Conservation (phyloP, 495 filamentous ascomycete genomes). For the Durotheca rogersii region DNA sequence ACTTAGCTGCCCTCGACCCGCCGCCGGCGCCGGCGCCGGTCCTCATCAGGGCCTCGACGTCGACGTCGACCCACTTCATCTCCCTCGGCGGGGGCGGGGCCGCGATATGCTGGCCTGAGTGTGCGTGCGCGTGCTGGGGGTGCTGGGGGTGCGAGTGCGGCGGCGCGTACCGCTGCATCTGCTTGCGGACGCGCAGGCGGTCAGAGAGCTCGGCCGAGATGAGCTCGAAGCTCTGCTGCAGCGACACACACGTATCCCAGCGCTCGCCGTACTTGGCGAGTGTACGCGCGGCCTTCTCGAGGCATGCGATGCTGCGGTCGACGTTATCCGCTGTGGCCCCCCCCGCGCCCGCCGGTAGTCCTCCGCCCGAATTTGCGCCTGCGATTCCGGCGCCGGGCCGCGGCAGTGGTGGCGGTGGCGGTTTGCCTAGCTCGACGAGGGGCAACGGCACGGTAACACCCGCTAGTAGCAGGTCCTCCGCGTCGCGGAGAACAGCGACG, state of each 20-base stretch:
- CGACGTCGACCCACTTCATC: constrained; percentile 43
- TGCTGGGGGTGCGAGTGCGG: constrained; percentile 27
- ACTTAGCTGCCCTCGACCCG: constrained; percentile 13
- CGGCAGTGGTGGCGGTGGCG: constrained; percentile 41
- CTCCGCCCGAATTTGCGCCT: no score
- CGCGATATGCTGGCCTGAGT: constrained; percentile 19
- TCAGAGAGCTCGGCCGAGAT: constrained; percentile 40
- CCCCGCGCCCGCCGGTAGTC: no score
- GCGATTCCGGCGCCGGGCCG: constrained; percentile 23
- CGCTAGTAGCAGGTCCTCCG: constrained; percentile 51
- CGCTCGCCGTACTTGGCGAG: constrained; percentile 51
- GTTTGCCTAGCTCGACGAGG: constrained; percentile 36
- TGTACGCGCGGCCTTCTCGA: constrained; percentile 46
- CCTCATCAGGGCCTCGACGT: constrained; percentile 40
- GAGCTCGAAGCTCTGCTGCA: constrained; percentile 47
- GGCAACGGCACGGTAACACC: constrained; percentile 35
- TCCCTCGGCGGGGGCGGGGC: constrained; percentile 32
- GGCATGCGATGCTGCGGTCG: constrained; percentile 46
- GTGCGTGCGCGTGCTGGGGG: constrained; percentile 27
- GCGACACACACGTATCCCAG: constrained; percentile 49
- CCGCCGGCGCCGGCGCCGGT: constrained; percentile 26
- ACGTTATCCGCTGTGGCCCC: no score
- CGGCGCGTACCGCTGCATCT: constrained; percentile 30
- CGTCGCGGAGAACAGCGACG: constrained; percentile 61
- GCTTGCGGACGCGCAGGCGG: constrained; percentile 34